Conservation (phyloP, 306 rosid genomes). For the Citrullus colocynthis region DNA sequence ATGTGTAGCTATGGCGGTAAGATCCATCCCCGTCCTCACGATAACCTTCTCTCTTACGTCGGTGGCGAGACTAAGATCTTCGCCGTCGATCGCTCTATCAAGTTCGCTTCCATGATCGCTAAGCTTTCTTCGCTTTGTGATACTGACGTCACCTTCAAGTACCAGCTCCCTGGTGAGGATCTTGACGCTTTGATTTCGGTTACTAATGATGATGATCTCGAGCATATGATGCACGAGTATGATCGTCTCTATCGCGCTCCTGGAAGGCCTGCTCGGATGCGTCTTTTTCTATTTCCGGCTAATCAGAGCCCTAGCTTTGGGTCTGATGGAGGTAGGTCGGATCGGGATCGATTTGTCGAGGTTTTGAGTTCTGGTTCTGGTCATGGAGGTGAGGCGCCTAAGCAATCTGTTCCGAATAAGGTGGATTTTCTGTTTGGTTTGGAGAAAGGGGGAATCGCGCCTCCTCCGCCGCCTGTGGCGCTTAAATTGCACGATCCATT, state of each 20-base stretch:
- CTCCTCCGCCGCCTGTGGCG: conserved; percentile 16
- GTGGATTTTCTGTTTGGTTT: conserved; percentile 56
- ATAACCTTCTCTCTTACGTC: conserved; percentile 71
- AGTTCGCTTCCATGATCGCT: conserved; percentile 38
- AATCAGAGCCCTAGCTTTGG: conserved; percentile 17
- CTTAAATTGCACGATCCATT: conserved; percentile 31
- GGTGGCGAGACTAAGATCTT: conserved; percentile 95
- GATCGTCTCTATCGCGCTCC: conserved; percentile 77
- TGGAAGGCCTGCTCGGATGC: conserved; percentile 59
- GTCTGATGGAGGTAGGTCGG: conserved; percentile 24
- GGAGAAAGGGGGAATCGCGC: conserved; percentile 28
- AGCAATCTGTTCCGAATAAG: conserved; percentile 24
- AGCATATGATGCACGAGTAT: conserved; percentile 93
- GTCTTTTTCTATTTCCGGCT: conserved; percentile 48
- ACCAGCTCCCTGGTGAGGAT: conserved; percentile 94
- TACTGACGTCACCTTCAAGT: conserved; percentile 56
- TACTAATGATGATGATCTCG: conserved; percentile 82
- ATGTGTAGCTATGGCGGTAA: conserved; percentile 96
- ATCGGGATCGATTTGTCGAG: conserved; percentile 46
- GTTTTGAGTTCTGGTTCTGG: conserved; percentile 34
- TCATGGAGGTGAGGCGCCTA: conserved; percentile 19
- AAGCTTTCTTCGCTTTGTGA: conserved; percentile 54
- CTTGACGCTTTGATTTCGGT: conserved; percentile 91
- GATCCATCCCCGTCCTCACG: conserved; percentile 88
- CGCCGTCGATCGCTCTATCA: conserved; percentile 63